phyloP scores from a whole-genome alignment of 176 grass and related monocot genomes.

The Aegilops speltoides region DNA sequence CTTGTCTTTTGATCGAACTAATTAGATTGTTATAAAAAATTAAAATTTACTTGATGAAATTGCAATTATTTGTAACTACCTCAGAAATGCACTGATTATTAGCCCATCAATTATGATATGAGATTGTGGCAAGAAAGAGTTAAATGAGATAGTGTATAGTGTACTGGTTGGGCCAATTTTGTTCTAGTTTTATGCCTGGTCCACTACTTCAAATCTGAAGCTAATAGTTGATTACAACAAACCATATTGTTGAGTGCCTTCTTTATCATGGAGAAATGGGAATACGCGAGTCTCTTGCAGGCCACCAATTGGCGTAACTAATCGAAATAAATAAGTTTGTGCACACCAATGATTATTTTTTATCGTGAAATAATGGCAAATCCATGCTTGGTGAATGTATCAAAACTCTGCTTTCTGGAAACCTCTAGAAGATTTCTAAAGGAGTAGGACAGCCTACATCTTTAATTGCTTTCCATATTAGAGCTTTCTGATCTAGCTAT shows the following conservation, averaged over 20 bases:
- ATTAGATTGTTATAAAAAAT: no score
- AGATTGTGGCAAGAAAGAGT: not conserved
- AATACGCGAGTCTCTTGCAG: not conserved
- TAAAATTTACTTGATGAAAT: not conserved
- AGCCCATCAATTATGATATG: not conserved
- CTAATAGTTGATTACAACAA: not conserved
- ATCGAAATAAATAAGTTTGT: not conserved
- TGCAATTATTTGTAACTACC: not conserved
- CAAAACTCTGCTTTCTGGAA: not conserved
- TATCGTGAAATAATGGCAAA: not conserved
- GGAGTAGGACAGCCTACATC: not conserved
- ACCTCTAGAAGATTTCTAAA: conserved; percentile 3
- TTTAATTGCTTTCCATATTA: conserved; percentile 18
- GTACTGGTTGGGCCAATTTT: not conserved
- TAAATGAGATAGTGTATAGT: not conserved
- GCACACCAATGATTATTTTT: not conserved
- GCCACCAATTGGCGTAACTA: not conserved
- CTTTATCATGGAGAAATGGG: not conserved
- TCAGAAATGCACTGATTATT: not conserved
- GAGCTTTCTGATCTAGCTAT: not conserved
- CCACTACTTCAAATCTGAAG: not conserved
- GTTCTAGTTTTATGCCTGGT: not conserved
- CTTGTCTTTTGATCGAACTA: not conserved
- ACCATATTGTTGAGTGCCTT: not conserved
- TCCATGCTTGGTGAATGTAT: not conserved